Base-by-base conservation (phyloP, 179 eudicot species). In the Beta corolliflora region DNA sequence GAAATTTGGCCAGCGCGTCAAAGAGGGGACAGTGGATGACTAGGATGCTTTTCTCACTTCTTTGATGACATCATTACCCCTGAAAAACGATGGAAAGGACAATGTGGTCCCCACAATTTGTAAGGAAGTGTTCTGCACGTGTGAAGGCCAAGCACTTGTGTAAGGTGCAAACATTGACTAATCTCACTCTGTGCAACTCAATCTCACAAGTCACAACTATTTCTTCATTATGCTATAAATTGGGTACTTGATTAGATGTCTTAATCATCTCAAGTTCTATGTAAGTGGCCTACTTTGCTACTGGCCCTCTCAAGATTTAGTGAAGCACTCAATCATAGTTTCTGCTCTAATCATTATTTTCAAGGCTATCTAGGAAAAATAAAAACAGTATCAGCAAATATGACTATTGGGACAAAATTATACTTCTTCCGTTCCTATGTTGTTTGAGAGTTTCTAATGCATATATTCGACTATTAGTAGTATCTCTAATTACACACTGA, bases 11-110 rank as follows among this genome's bases (percentile, higher is more conserved):
- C 52, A 79, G 78, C 75, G 83, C 83, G 85, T 82, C 82, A 79
- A 78, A 81, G 74, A 29, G 54, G 66, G 31, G 67, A 25, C 54
- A 82, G 78, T 82, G 81, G 81, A 78, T 82, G 81, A 83, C 54
- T 83, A 83, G 82, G 85, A 83, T 80, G 73, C 85, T 83, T 82
- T 82, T 54, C 18, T 60, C 46, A 54, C 66, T 52, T 71, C 66
- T 76, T 61, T 72, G 16, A 12, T 83, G 82, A 83, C 83, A 79
- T 76, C 80, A 75, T 75, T 80, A 60, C 19, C 56, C 60, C 82
- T 48, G 71, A 18, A 45, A 44, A 67, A 61, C 52, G n/a, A 61
- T 15, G 56, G 81, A 82, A 83, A 78, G 45, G 82, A 78, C 85
- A 66, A 72, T 58, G 14, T 0, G 69, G 79, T 46, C 79, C 80